Conservation (phyloP, 1,284 basidiomycete genomes). For the Fomitopsis palustris region DNA sequence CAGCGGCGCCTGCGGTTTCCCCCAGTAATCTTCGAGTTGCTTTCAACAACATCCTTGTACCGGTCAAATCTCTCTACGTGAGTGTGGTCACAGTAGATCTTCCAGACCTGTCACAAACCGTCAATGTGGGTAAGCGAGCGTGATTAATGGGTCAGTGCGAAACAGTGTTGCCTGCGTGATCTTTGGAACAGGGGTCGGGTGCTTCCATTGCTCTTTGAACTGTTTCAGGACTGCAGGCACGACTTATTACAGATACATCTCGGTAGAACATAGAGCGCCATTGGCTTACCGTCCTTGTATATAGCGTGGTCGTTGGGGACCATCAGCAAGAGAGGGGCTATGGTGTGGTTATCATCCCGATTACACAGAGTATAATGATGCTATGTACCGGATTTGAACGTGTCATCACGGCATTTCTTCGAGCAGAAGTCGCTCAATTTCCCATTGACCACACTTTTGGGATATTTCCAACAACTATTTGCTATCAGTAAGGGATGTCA, state of each 20-base stretch:
- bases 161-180: neutral
- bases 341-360: neutral
- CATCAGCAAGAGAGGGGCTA: neutral
- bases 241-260: neutral
- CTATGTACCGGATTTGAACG: neutral
- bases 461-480: neutral
- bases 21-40: slow-evolving; percentile 1
- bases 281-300: neutral
- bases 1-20: slow-evolving; percentile 9
- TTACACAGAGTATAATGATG: neutral
- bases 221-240: neutral
- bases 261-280: neutral
- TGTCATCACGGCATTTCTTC: neutral
- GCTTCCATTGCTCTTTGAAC: neutral
- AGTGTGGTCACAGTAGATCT: neutral
- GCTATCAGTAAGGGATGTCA: neutral
- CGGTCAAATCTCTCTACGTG: neutral
- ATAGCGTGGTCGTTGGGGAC: neutral
- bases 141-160: neutral
- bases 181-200: neutral
- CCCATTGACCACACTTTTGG: neutral
- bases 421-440: slow-evolving; percentile 1
- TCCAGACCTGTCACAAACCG: neutral
- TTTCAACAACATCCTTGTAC: neutral
- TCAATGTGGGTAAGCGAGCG: neutral